A percentile compares a stretch with the other conserved stretches of the same genome.
Conservation (phyloP, 2,329 filamentous ascomycete genomes). For the Macrophomina tecta region DNA sequence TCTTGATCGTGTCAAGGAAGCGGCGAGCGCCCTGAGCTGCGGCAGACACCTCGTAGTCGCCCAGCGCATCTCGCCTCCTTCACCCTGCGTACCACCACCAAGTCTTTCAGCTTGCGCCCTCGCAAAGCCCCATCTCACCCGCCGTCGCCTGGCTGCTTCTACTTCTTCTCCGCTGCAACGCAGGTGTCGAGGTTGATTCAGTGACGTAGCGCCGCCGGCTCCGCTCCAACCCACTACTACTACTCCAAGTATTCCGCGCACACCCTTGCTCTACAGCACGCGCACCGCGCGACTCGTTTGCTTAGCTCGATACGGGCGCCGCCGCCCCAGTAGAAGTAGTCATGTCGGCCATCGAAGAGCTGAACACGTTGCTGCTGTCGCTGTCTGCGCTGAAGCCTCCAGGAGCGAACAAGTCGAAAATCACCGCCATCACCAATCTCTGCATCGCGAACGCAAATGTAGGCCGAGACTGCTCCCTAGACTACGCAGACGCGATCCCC, state of each 20-base stretch:
- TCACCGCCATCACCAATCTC: constrained; percentile 82
- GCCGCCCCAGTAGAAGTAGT: constrained; percentile 33
- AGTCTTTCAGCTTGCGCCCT: constrained; percentile 23
- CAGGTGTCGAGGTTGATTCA: constrained; percentile 26
- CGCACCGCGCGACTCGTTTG: constrained; percentile 18
- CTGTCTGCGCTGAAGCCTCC: constrained; percentile 92
- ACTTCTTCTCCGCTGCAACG: constrained; percentile 17
- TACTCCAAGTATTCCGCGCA: constrained; percentile 18
- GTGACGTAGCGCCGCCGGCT: constrained; percentile 28
- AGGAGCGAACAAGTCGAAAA: constrained; percentile 91
- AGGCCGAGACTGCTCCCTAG: constrained; percentile 21
- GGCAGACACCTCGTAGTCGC: constrained; percentile 6
- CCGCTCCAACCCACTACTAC: constrained; percentile 6
- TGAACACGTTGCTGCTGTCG: constrained; percentile 88
- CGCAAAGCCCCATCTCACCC: constrained; percentile 20
- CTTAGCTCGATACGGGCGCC: constrained; percentile 17
- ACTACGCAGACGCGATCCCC: constrained; percentile 69
- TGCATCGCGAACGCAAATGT: constrained; percentile 64
- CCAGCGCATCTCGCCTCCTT: constrained; percentile 16
- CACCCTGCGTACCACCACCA: constrained; percentile 23
- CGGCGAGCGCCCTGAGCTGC: constrained; percentile 13
- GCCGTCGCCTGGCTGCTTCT: constrained; percentile 15
- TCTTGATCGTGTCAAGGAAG: constrained; percentile 26
- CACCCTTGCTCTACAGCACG: constrained; percentile 14
- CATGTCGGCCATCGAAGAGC: constrained; percentile 81